Evolutionary conservation across 2,329 filamentous ascomycete species (phyloP), one percentile per base, ranked within the genome.

Genomic region (Leptodontidium sp.): DNA sequence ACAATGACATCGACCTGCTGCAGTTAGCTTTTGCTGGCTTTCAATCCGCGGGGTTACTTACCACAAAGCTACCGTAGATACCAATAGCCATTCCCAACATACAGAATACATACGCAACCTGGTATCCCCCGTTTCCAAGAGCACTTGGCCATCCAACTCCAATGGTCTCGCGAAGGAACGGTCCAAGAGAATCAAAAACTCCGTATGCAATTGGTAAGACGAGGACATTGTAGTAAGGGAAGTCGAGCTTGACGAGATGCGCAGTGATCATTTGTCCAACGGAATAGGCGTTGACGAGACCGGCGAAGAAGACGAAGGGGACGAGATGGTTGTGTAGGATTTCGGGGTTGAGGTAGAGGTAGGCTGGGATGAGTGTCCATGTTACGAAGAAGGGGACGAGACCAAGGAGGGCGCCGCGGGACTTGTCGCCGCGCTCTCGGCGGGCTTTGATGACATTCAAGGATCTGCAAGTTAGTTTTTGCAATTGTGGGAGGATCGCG

Each of bases 201-300:
- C 90, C 95, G 74, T 89, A 90, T 38, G 88, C 86, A 26, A 99
- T 85, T 0, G 95, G 95, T 26, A 94, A 80, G 52, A 90, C 86
- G 59, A 98, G 85, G 21, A 98, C 88, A 80, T 98, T 98, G 81
- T 90, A 90, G 84, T 95, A 97, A 6, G 96, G 96, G 83, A 98
- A 99, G 14, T 87, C 86, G 52, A 93, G 87, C 81, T 95, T 92
- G 69, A 95, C 93, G 24, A 99, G 85, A 81, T 99, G 96, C 0
- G 94, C 94, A 53, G 93, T 93, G 81, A 98, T 98, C 84, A 98
- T 98, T 79, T 94, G 92, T 7, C 95, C 95, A 67, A 98, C 95
- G 63, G 92, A 93, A 83, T 98, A 98, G 70, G 96, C 94, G 79
- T 98, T 98, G 78, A 97, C 86, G 67, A 98, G 84, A 66, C 94